phyloP scores from a whole-genome alignment of 2,329 filamentous ascomycete species.

The Calonectria pteridis region DNA sequence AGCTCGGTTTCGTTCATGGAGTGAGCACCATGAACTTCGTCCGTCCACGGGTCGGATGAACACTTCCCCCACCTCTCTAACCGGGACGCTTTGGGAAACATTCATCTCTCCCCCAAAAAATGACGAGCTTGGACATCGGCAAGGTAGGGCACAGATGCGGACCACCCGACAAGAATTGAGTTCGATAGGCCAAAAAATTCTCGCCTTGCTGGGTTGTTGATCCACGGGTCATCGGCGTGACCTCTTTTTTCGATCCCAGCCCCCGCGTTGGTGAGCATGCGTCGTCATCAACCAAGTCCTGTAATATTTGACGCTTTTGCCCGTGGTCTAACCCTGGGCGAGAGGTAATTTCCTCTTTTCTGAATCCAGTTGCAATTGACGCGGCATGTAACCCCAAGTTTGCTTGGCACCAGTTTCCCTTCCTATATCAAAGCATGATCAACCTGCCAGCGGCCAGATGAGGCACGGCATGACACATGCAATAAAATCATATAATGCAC shows the following conservation, averaged over 20 bases:
- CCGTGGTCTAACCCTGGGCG: not conserved
- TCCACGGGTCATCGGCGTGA: not conserved
- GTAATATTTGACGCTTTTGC: not conserved
- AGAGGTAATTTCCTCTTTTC: not conserved
- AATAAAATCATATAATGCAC: not conserved
- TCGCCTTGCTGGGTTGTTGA: not conserved
- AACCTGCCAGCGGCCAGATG: not conserved
- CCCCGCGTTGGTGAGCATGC: constrained; percentile 8
- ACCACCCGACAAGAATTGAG: constrained; percentile 13
- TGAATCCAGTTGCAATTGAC: not conserved
- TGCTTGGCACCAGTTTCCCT: not conserved
- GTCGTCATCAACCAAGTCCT: constrained; percentile 23
- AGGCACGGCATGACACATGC: too few species aligned
- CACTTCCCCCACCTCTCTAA: constrained; percentile 17
- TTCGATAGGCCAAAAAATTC: not conserved
- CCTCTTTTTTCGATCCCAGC: constrained; percentile 6
- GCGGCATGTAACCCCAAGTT: constrained; percentile 7
- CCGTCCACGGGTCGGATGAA: constrained; percentile 18
- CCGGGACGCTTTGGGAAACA: not conserved
- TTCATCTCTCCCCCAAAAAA: not conserved
- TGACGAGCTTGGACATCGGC: not conserved
- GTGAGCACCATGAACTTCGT: not conserved
- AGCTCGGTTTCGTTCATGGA: not conserved
- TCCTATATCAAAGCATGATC: not conserved
- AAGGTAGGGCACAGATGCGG: constrained; percentile 3